Percentiles rank a stretch among this genome's conserved stretches.
These are phyloP conservation scores for Sordariomycetes sp. DNA, from an alignment of 2,329 filamentous ascomycete species.

Conservation along the genomic window DNA sequence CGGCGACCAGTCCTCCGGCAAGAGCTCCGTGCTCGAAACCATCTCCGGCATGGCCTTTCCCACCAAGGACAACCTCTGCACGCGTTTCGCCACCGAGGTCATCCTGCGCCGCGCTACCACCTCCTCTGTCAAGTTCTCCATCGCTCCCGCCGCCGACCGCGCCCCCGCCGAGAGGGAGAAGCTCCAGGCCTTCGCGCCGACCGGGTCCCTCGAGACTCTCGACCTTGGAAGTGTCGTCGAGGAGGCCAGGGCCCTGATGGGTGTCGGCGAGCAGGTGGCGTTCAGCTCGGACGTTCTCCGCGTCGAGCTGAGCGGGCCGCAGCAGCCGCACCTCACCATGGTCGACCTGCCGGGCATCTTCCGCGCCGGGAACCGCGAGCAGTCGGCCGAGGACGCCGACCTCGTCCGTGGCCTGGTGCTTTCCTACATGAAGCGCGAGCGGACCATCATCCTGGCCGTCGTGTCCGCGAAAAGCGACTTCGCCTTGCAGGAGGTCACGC, in stretches of 20 bases:
- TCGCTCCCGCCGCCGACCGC: not conserved
- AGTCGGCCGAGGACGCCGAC: slow-evolving; percentile 20
- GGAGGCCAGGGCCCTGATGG: slow-evolving; percentile 21
- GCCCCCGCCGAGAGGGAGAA: slow-evolving; percentile 13
- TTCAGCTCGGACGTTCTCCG: slow-evolving; percentile 14
- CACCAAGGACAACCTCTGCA: slow-evolving; percentile 11
- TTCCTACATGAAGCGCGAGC: slow-evolving; percentile 25
- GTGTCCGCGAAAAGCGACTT: slow-evolving; percentile 27
- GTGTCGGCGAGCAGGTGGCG: slow-evolving; percentile 2
- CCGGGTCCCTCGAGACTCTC: not conserved
- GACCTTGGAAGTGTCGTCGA: slow-evolving; percentile 25
- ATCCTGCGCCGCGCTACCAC: slow-evolving; percentile 8
- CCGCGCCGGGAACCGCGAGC: slow-evolving; percentile 19
- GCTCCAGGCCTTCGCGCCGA: not conserved
- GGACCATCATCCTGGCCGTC: slow-evolving; percentile 33
- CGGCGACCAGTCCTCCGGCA: slow-evolving; percentile 14
- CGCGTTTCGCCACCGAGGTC: slow-evolving; percentile 14
- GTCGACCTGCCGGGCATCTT: slow-evolving; percentile 36
- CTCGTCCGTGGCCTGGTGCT: slow-evolving; percentile 23
- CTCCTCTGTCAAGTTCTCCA: not conserved
- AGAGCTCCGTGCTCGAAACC: slow-evolving; percentile 14
- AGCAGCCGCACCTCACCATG: slow-evolving; percentile 26
- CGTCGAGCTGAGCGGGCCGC: slow-evolving; percentile 12
- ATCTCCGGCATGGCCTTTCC: slow-evolving; percentile 14
- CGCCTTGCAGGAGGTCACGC: slow-evolving; percentile 24